Evolutionary conservation across 129 eudicot species (phyloP).

Genomic region (Artemisia argyi): DNA sequence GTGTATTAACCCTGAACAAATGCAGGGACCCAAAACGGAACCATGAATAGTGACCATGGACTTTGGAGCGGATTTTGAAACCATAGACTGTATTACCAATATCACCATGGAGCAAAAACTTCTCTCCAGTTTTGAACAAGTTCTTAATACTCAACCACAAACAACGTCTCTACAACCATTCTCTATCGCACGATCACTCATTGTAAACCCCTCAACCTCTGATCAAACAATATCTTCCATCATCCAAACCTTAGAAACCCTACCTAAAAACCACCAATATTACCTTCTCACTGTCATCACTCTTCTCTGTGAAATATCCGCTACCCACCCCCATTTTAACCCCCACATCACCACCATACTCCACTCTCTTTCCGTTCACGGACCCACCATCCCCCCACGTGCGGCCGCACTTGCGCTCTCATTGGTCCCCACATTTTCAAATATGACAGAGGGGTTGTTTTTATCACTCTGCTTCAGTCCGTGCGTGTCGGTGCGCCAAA

Average conservation of each 20-base stretch:
- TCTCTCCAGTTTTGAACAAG: slow-evolving; percentile 23
- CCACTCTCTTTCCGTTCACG: slow-evolving; percentile 31
- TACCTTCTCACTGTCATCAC: slow-evolving; percentile 42
- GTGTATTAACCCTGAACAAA: too few relatives aligned
- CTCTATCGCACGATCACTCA: slow-evolving; percentile 51
- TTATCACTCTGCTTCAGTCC: slow-evolving; percentile 54
- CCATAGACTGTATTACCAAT: too few relatives aligned
- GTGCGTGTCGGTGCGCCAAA: slow-evolving; percentile 44
- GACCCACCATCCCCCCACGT: slow-evolving; percentile 41
- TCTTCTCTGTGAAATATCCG: slow-evolving; percentile 52
- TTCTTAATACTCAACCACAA: slow-evolving; percentile 11
- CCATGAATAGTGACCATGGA: too few relatives aligned
- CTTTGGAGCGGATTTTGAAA: too few relatives aligned
- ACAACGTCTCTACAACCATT: slow-evolving; percentile 28
- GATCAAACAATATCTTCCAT: slow-evolving; percentile 51
- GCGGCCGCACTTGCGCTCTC: slow-evolving; percentile 53
- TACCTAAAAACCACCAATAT: slow-evolving; percentile 21
- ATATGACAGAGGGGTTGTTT: slow-evolving; percentile 35
- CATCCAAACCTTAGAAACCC: slow-evolving; percentile 43
- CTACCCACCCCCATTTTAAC: slow-evolving; percentile 43
- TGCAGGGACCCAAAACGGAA: too few relatives aligned
- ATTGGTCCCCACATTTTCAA: slow-evolving; percentile 22
- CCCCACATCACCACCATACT: slow-evolving; percentile 33
- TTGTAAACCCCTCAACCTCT: slow-evolving; percentile 66
- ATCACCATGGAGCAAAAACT: slow-evolving; percentile 48